Percentiles rank a stretch among this genome's conserved stretches.
These are phyloP conservation scores for Gynandropsis gynandra DNA, from an alignment of 345 rosid genomes.

Conservation along the genomic window DNA sequence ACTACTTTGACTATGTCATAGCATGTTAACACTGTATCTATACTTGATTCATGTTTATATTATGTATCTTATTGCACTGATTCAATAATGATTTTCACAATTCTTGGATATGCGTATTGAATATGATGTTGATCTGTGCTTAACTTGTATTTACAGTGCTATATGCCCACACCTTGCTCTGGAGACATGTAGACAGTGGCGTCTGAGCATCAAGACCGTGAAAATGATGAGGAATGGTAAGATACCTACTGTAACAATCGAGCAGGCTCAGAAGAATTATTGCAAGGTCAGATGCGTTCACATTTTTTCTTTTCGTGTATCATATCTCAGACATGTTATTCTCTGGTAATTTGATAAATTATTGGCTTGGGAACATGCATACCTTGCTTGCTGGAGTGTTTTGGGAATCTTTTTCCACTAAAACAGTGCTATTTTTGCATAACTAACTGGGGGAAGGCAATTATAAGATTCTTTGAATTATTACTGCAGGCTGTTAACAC, in stretches of 20 bases:
- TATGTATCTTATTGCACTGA: neutral
- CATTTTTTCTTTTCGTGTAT: neutral
- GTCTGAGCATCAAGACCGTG: constrained; percentile 86
- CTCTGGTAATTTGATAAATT: constrained; percentile 4
- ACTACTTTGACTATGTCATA: neutral
- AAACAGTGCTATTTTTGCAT: constrained; percentile 12
- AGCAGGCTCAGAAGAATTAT: constrained; percentile 92
- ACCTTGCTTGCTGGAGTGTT: constrained; percentile 4
- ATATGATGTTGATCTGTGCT: constrained; percentile 8
- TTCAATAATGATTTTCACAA: constrained; percentile 13
- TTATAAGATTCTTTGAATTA: constrained; percentile 24
- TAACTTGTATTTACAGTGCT: constrained; percentile 53
- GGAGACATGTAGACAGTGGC: constrained; percentile 99
- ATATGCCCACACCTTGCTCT: constrained; percentile 91
- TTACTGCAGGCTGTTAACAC: constrained; percentile 69
- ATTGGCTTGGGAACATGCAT: constrained; percentile 8
- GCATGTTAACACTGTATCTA: constrained; percentile 1
- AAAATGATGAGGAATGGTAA: constrained; percentile 96
- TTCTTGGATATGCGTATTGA: neutral
- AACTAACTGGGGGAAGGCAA: constrained; percentile 11
- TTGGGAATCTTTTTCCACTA: constrained; percentile 1
- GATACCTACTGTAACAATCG: constrained; percentile 97
- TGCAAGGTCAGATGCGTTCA: constrained; percentile 62
- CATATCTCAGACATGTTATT: neutral
- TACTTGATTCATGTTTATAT: constrained; percentile 10